Evolutionary conservation across 345 rosid genomes (phyloP).

Genomic region (Luvunga scandens): DNA sequence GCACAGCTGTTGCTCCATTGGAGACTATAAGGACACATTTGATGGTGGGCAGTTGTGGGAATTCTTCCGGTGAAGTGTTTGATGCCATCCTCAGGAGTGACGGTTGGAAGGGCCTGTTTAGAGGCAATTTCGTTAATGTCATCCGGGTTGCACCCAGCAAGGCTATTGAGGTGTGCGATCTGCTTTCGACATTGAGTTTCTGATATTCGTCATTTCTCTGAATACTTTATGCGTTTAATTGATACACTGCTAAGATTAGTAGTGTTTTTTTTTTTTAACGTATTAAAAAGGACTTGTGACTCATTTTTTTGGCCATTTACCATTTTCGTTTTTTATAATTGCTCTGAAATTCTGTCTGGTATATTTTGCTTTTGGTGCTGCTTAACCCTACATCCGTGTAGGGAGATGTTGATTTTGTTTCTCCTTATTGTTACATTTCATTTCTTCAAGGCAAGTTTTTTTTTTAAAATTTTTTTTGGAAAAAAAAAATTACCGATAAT

Average conservation of each 20-base stretch:
- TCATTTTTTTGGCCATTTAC: no score
- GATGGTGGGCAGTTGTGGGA: constrained; percentile 65
- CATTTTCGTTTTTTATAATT: no score
- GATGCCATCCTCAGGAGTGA: constrained; percentile 49
- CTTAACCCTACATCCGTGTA: neutral
- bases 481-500: no score
- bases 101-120: constrained; percentile 63
- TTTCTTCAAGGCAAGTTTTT: neutral
- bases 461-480: neutral
- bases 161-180: constrained; percentile 56
- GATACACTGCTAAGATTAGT: neutral
- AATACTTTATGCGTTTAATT: neutral
- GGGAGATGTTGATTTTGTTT: neutral
- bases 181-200: neutral
- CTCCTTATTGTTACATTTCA: neutral
- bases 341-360: neutral
- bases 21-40: constrained; percentile 64
- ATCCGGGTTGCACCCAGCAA: constrained; percentile 65
- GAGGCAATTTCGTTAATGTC: constrained; percentile 65
- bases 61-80: constrained; percentile 46
- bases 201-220: neutral
- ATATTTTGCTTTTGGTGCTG: neutral
- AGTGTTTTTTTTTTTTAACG: neutral
- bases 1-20: constrained; percentile 59
- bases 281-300: neutral